Base-by-base conservation (phyloP, 2,329 filamentous ascomycete genomes). In the Diplocarpon mali region DNA sequence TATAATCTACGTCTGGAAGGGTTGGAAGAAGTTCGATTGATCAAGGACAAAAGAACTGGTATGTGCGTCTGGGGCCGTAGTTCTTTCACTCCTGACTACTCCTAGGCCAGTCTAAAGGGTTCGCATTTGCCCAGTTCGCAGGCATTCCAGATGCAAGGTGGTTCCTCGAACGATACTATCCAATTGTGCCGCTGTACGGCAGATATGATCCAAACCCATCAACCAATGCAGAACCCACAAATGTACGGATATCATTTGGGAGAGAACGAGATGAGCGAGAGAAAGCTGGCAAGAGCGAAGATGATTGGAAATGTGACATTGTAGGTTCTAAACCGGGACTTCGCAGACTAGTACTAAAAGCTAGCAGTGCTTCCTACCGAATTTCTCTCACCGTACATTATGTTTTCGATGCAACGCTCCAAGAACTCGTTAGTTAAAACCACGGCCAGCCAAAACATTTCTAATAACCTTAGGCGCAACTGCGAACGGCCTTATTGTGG, bases 341-440 rank as follows among this genome's bases (percentile, higher is more conserved):
- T 38, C 31, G 16, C 20, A 32, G 36, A 14, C 16, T 17, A 7
- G 16, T 30, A 17, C 53, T 57, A 27, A 58, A 39, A 46, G 34
- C 40, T 14, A 38, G 5, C 35, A 78, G 75, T 78, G 74, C 58
- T 62, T 65, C 20, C 65, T 73, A 46, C 63, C 71, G 43, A 81
- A 80, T 54, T 80, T 73, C 53, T 65, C 74, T 5, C 69, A 70
- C 38, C 68, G 76, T 35, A 62, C 65, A 12, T 65, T 69, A 45
- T 81, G 77, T 56, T 78, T 75, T 56, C 69, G 73, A 36, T 81
- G 77, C 56, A 72, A 76, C 54, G 66, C 67, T 9, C 68, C 69
- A 14, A 67, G 69, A 55, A 68, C 69, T 47, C 69, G 74, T 76
- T 61, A 55, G 68, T 58, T 5, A 28, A 2, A 34, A 9, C 24